Evolutionary conservation across 352 stramenopile genomes (phyloP).

Genomic region (Pythium pyrilobum): DNA sequence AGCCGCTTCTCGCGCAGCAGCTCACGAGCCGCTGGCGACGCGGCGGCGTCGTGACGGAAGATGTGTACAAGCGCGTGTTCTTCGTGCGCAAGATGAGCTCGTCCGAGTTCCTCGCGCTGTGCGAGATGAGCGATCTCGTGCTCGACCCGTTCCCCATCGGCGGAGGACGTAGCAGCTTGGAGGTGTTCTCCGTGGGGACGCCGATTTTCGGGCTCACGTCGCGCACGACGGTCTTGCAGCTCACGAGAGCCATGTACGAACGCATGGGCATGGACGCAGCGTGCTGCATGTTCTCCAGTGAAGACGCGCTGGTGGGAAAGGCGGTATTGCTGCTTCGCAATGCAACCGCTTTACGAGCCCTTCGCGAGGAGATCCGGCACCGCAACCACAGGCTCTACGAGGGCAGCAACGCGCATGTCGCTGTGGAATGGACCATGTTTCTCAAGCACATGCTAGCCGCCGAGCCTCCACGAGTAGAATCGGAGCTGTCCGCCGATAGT

Average conservation of each 20-base stretch:
- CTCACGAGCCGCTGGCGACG: conserved; percentile 26
- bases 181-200: conserved; percentile 56
- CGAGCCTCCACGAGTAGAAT: conserved; percentile 1
- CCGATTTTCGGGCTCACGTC: conserved; percentile 50
- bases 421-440: conserved; percentile 43
- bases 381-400: conserved; percentile 35
- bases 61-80: conserved; percentile 30
- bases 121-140: conserved; percentile 40
- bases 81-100: conserved; percentile 35
- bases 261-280: conserved; percentile 32
- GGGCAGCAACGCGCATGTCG: conserved; percentile 15
- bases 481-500: too few relatives aligned
- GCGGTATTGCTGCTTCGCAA: conserved; percentile 31
- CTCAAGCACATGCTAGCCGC: conserved; percentile 18
- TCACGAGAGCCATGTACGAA: conserved; percentile 59
- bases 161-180: conserved; percentile 47
- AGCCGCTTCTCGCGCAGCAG: conserved; percentile 22
- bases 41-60: conserved; percentile 2
- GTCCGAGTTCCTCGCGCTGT: conserved; percentile 37
- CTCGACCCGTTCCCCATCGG: conserved; percentile 62
- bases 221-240: conserved; percentile 52
- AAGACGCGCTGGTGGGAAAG: conserved; percentile 20
- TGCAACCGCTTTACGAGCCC: background rate
- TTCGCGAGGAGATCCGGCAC: conserved; percentile 24
- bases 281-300: conserved; percentile 19